Conservation (phyloP, 495 filamentous ascomycete genomes). For the Margaritispora aquatica region DNA sequence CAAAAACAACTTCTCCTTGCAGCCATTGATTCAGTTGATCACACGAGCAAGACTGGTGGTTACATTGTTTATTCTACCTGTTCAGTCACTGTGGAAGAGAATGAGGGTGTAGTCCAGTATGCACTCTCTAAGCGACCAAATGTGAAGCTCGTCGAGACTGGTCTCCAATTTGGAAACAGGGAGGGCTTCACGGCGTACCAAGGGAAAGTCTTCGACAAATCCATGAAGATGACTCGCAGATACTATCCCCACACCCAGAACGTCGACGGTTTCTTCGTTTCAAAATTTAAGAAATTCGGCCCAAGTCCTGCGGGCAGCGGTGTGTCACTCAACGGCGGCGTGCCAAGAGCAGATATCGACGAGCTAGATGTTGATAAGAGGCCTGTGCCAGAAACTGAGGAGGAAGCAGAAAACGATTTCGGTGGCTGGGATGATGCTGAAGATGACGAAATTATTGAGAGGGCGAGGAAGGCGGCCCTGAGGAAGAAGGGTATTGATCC, state of each 20-base stretch:
- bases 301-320: constrained; percentile 49
- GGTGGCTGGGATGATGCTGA: constrained; percentile 87
- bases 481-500: constrained; percentile 48
- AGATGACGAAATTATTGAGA: constrained; percentile 69
- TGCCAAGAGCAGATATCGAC: constrained; percentile 28
- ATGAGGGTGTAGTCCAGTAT: constrained; percentile 91
- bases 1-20: constrained; percentile 91
- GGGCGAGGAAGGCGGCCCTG: constrained; percentile 59
- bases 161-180: constrained; percentile 75
- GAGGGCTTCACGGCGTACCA: constrained; percentile 84
- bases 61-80: constrained; percentile 95
- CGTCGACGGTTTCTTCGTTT: constrained; percentile 97
- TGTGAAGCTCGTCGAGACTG: constrained; percentile 87
- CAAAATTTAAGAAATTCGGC: constrained; percentile 90
- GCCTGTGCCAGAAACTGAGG: constrained; percentile 39
- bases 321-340: constrained; percentile 8
- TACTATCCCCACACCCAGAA: constrained; percentile 96
- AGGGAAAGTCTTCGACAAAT: constrained; percentile 82
- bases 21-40: constrained; percentile 91
- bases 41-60: constrained; percentile 77
- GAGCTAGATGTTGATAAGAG: constrained; percentile 44
- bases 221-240: constrained; percentile 76
- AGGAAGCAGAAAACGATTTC: constrained; percentile 51
- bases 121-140: constrained; percentile 86
- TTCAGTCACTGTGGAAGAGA: constrained; percentile 86